These are phyloP conservation scores for Phytophthora constricta DNA, from an alignment of 352 stramenopile genomes.

Conservation along the genomic window DNA sequence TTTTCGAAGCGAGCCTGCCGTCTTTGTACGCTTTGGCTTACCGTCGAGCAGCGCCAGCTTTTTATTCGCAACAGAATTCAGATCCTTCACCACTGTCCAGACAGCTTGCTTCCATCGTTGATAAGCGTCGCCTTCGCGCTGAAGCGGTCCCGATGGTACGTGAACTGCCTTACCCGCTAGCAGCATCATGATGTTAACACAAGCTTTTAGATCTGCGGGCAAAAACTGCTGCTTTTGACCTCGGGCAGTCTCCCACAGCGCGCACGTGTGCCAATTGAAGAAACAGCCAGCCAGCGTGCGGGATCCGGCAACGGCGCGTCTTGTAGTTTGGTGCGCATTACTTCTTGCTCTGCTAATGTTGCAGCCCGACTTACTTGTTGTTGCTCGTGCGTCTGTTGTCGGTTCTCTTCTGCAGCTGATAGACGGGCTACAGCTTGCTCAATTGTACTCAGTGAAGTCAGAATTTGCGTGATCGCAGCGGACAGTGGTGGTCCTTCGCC, in stretches of 20 bases:
- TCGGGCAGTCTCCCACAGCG: not conserved
- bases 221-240: not conserved
- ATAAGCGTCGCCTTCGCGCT: not conserved
- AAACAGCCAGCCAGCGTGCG: slow-evolving; percentile 10
- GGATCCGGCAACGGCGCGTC: not conserved
- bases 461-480: slow-evolving; percentile 18
- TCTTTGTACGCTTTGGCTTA: not conserved
- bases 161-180: not conserved
- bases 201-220: not conserved
- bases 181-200: slow-evolving; percentile 10
- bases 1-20: not conserved
- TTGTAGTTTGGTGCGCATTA: not conserved
- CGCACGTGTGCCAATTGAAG: slow-evolving; percentile 16
- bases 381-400: too few relatives aligned
- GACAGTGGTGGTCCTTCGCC: slow-evolving; percentile 1
- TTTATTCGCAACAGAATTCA: not conserved
- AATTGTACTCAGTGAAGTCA: slow-evolving; percentile 4
- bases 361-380: not conserved
- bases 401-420: slow-evolving; percentile 2
- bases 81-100: slow-evolving; percentile 3
- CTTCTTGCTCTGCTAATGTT: not conserved
- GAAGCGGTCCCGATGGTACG: not conserved
- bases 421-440: too few relatives aligned
- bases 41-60: not conserved
- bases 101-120: slow-evolving; percentile 8